These are phyloP conservation scores for Cryptosporidium bovis DNA, from an alignment of 169 alveolate genomes.

Conservation along the genomic window DNA sequence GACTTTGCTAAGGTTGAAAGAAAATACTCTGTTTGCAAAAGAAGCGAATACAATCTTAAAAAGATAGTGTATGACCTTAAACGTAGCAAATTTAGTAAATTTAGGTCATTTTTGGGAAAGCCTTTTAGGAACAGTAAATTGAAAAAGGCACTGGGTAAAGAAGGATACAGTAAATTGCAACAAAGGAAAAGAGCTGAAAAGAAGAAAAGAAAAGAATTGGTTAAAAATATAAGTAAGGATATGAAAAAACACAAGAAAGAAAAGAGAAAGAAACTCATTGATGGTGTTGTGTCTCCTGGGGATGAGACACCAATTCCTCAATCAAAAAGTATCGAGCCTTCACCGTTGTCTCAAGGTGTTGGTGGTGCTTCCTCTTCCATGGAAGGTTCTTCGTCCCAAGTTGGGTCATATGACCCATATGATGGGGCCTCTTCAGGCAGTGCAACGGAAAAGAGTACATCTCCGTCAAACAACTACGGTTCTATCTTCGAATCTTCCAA, in stretches of 20 bases:
- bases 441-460: background rate
- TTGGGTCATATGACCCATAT: too few relatives aligned
- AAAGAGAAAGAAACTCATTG: constrained; percentile 48
- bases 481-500: constrained; percentile 17
- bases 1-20: constrained; percentile 28
- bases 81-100: constrained; percentile 44
- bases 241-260: constrained; percentile 15
- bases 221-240: constrained; percentile 39
- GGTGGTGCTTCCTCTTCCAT: too few relatives aligned
- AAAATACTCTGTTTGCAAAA: constrained; percentile 23
- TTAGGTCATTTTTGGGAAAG: constrained; percentile 34
- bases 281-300: constrained; percentile 5
- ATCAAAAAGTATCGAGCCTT: constrained; percentile 6
- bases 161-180: constrained; percentile 32
- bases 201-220: constrained; percentile 48
- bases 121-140: constrained; percentile 40
- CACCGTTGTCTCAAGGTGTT: background rate
- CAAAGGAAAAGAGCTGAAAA: constrained; percentile 33
- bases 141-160: constrained; percentile 65
- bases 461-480: background rate
- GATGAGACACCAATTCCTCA: constrained; percentile 29
- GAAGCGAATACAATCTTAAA: constrained; percentile 57
- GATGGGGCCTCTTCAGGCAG: too few relatives aligned
- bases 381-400: too few relatives aligned
- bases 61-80: constrained; percentile 40